Conservation (phyloP, 2,329 filamentous ascomycete genomes). For the Monilinia aucupariae region DNA sequence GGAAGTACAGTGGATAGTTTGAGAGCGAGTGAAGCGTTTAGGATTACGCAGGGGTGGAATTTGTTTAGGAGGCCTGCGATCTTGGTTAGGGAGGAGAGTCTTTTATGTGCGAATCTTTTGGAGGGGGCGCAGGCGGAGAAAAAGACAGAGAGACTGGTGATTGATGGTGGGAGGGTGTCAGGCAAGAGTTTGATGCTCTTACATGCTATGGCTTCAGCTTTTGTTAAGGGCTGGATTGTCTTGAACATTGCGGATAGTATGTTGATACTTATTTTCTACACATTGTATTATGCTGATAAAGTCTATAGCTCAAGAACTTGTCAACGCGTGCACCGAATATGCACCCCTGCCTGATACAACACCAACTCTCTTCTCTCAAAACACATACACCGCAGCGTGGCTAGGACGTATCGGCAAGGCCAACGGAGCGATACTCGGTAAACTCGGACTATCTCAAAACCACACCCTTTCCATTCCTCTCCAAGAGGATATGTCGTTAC, state of each 20-base stretch:
- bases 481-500: conserved; percentile 55
- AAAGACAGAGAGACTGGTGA: conserved; percentile 56
- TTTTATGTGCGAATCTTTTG: conserved; percentile 62
- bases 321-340: conserved; percentile 77
- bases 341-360: conserved; percentile 56
- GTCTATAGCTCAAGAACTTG: conserved; percentile 67
- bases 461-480: conserved; percentile 54
- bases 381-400: conserved; percentile 68
- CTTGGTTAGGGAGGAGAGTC: conserved; percentile 72
- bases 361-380: conserved; percentile 66
- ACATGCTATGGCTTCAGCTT: conserved; percentile 76
- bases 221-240: conserved; percentile 82
- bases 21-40: conserved; percentile 83
- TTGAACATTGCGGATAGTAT: conserved; percentile 84
- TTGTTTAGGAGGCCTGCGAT: conserved; percentile 78
- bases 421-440: conserved; percentile 60
- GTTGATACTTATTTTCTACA: conserved; percentile 24
- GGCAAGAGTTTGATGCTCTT: conserved; percentile 86
- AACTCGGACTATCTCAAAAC: conserved; percentile 46
- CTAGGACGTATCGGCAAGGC: conserved; percentile 67
- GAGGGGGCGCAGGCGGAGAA: conserved; percentile 49
- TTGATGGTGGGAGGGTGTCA: conserved; percentile 67
- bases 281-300: conserved; percentile 18
- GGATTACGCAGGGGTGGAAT: conserved; percentile 80
- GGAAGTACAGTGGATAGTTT: conserved; percentile 70